A percentile compares a stretch with the other conserved stretches of the same genome.
These are phyloP conservation scores for Lavandula angustifolia DNA, from an alignment of 257 asterid species.

Conservation along the genomic window DNA sequence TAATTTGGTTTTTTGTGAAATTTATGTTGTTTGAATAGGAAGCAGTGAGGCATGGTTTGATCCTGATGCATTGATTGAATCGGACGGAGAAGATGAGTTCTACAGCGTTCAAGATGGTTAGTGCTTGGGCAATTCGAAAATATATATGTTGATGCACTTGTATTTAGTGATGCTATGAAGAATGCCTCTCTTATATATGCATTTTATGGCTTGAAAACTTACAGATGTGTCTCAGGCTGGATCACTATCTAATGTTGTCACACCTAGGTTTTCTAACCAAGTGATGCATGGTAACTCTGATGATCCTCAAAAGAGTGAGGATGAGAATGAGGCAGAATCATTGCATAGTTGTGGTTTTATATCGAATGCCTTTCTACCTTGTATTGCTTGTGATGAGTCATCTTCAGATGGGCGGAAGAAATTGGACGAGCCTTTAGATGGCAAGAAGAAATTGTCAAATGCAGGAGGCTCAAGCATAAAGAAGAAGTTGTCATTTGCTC, in stretches of 20 bases:
- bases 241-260: slow-evolving; percentile 67
- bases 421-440: slow-evolving; percentile 39
- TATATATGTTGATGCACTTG: background rate
- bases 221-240: slow-evolving; percentile 87
- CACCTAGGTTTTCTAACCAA: slow-evolving; percentile 74
- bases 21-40: slow-evolving; percentile 45
- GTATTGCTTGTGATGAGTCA: slow-evolving; percentile 69
- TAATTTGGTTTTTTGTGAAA: slow-evolving; percentile 12
- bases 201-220: slow-evolving; percentile 27
- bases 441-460: slow-evolving; percentile 49
- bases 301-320: slow-evolving; percentile 40
- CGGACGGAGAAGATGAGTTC: slow-evolving; percentile 87
- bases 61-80: slow-evolving; percentile 61
- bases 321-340: slow-evolving; percentile 40
- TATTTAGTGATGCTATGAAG: background rate
- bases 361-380: slow-evolving; percentile 68
- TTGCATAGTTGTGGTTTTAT: slow-evolving; percentile 63
- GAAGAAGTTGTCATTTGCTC: slow-evolving; percentile 53
- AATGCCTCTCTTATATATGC: background rate
- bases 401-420: slow-evolving; percentile 20
- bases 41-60: slow-evolving; percentile 78
- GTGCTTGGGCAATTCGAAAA: slow-evolving; percentile 15
- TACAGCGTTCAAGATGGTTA: slow-evolving; percentile 93
- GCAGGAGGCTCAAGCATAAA: slow-evolving; percentile 49
- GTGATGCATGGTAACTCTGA: slow-evolving; percentile 36